A percentile compares a stretch with the other conserved stretches of the same genome.
Evolutionary conservation across 2,329 filamentous ascomycete genomes (phyloP).

Genomic region (Phaeosphaeriaceae sp.): DNA sequence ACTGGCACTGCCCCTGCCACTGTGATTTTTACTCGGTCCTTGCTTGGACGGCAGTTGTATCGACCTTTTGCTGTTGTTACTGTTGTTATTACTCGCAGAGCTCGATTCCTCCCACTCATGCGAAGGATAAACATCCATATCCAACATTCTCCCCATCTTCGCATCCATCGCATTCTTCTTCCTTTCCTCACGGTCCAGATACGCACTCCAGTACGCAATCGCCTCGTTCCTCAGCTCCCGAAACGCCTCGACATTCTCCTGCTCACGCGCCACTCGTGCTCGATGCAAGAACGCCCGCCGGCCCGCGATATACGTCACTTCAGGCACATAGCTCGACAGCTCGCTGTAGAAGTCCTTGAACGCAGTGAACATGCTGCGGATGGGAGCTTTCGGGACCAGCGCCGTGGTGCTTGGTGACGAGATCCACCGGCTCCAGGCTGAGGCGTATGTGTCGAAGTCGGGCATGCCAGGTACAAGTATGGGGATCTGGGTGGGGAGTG

Average conservation of each 20-base stretch:
- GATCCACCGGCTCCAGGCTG: conserved; percentile 24
- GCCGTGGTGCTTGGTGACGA: conserved; percentile 17
- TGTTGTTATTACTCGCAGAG: not conserved
- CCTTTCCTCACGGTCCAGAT: conserved; percentile 27
- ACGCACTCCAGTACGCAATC: conserved; percentile 36
- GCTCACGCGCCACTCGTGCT: conserved; percentile 44
- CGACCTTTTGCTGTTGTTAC: not conserved
- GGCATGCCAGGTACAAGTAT: conserved; percentile 21
- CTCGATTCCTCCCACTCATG: not conserved
- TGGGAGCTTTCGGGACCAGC: conserved; percentile 26
- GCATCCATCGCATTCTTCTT: not conserved
- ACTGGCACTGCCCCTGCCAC: not conserved
- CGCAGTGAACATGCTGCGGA: conserved; percentile 41
- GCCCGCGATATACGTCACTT: conserved; percentile 15
- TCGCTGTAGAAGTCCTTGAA: conserved; percentile 42
- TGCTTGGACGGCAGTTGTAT: not conserved
- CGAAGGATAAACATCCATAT: not conserved
- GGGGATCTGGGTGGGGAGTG: conserved; percentile 18
- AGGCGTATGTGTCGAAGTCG: conserved; percentile 29
- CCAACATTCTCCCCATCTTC: not conserved
- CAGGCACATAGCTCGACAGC: conserved; percentile 22
- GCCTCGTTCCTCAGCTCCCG: conserved; percentile 35
- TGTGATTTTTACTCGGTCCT: not conserved
- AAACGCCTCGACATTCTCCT: conserved; percentile 39
- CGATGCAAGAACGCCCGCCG: conserved; percentile 38